Percentiles rank a stretch among this genome's conserved stretches.
Evolutionary conservation across 176 grass and related monocot genomes (phyloP).

Genomic region (bread wheat (Triticum aestivum)): DNA sequence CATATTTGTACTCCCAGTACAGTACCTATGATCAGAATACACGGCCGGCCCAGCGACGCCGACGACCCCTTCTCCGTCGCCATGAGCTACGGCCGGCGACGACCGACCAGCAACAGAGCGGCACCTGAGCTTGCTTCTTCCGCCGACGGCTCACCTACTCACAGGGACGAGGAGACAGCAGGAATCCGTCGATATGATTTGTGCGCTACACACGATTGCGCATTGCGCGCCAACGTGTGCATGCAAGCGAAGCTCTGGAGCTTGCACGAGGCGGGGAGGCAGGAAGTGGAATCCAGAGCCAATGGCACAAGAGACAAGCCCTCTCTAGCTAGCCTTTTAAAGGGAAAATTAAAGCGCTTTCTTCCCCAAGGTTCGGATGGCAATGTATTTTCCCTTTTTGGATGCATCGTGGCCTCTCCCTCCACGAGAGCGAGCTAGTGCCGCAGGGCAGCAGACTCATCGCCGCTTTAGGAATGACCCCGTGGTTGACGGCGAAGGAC

Average conservation of each 20-base stretch:
- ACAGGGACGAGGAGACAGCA: not conserved
- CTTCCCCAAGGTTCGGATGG: not conserved
- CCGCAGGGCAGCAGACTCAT: too few relatives aligned
- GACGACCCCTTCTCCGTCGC: constrained; percentile 27
- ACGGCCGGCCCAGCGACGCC: constrained; percentile 54
- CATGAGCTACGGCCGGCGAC: not conserved
- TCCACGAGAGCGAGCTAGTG: constrained; percentile 13
- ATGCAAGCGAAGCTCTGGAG: not conserved
- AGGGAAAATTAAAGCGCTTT: not conserved
- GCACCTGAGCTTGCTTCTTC: not conserved
- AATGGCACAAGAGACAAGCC: constrained; percentile 8
- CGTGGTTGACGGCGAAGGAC: too few relatives aligned
- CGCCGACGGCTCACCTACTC: not conserved
- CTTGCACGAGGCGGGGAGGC: not conserved
- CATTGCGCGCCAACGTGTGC: constrained; percentile 9
- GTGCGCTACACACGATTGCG: not conserved
- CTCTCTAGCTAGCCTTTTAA: not conserved
- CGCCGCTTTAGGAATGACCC: too few relatives aligned
- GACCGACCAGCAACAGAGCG: not conserved
- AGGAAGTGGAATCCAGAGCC: constrained; percentile 37
- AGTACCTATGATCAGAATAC: constrained; percentile 80
- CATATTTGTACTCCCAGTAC: not conserved
- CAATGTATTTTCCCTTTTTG: not conserved
- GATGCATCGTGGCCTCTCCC: constrained; percentile 26
- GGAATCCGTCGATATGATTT: not conserved